Percentiles rank a stretch among this genome's conserved stretches.
These are phyloP conservation scores for Porcisia hertigi DNA, from an alignment of 208 protist species.

Conservation along the genomic window DNA sequence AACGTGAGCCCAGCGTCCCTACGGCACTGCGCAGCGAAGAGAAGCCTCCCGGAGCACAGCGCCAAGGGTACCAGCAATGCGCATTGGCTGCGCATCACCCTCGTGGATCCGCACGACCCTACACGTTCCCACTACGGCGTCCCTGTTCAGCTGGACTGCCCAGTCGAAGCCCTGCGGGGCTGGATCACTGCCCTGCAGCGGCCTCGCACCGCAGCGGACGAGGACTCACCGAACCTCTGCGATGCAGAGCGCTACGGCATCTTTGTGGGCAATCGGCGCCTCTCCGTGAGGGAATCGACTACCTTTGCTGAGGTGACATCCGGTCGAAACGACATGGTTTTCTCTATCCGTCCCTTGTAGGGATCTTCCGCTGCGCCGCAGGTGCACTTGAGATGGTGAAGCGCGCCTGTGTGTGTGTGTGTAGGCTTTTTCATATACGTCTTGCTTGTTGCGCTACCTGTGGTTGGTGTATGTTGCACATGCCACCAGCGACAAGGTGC, in stretches of 20 bases:
- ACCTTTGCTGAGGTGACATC: constrained; percentile 47
- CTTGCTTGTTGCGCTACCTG: background rate
- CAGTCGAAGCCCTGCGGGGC: constrained; percentile 41
- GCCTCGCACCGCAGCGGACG: background rate
- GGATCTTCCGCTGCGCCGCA: background rate
- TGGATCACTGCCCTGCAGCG: constrained; percentile 42
- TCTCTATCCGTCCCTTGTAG: constrained; percentile 33
- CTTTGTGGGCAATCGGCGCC: constrained; percentile 32
- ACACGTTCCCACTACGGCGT: constrained; percentile 48
- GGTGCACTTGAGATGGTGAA: background rate
- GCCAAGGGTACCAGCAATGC: constrained; percentile 25
- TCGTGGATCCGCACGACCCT: constrained; percentile 41
- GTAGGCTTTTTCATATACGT: background rate
- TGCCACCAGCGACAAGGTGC: background rate
- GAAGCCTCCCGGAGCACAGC: constrained; percentile 24
- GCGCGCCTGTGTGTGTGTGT: background rate
- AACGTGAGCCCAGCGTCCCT: constrained; percentile 3
- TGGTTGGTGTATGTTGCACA: background rate
- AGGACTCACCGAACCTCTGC: constrained; percentile 18
- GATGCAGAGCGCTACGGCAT: constrained; percentile 34
- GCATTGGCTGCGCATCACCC: constrained; percentile 48
- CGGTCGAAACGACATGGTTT: constrained; percentile 61
- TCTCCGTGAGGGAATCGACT: constrained; percentile 23
- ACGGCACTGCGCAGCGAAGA: background rate
- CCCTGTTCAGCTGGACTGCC: constrained; percentile 47